phyloP scores from a whole-genome alignment of 2,329 filamentous ascomycete species.

The Setomelanomma holmii region DNA sequence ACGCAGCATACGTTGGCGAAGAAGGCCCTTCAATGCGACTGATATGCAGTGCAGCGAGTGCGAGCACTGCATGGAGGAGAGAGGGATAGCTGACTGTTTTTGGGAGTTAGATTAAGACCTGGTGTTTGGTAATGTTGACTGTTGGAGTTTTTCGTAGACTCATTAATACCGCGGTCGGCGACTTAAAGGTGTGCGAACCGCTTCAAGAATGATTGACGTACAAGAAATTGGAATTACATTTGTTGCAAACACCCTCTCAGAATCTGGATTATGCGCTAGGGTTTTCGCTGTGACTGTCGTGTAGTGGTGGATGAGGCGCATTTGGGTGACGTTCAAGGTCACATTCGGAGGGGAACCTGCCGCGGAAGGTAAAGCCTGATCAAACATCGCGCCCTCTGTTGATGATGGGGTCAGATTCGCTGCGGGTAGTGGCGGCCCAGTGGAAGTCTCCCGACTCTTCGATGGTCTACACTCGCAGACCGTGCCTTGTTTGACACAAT shows the following conservation, averaged over 20 bases:
- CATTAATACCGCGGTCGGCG: background rate
- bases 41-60: slow-evolving; percentile 54
- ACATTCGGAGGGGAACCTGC: slow-evolving; percentile 4
- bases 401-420: slow-evolving; percentile 20
- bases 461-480: slow-evolving; percentile 33
- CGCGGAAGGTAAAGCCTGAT: slow-evolving; percentile 2
- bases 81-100: slow-evolving; percentile 51
- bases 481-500: slow-evolving; percentile 41
- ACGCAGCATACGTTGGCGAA: slow-evolving; percentile 12
- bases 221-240: slow-evolving; percentile 33
- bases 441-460: slow-evolving; percentile 23
- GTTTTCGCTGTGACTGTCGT: slow-evolving; percentile 35
- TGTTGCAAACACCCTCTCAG: slow-evolving; percentile 25
- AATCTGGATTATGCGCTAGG: slow-evolving; percentile 22
- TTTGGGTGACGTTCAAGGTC: slow-evolving; percentile 28
- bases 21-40: slow-evolving; percentile 39
- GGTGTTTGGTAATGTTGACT: background rate
- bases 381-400: slow-evolving; percentile 15
- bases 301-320: slow-evolving; percentile 44
- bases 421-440: slow-evolving; percentile 20
- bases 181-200: background rate
- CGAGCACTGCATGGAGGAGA: slow-evolving; percentile 54
- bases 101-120: background rate
- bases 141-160: background rate
- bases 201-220: background rate